Evolutionary conservation across 768 basidiomycete species (phyloP).

Genomic region (Mycena vitilis): DNA sequence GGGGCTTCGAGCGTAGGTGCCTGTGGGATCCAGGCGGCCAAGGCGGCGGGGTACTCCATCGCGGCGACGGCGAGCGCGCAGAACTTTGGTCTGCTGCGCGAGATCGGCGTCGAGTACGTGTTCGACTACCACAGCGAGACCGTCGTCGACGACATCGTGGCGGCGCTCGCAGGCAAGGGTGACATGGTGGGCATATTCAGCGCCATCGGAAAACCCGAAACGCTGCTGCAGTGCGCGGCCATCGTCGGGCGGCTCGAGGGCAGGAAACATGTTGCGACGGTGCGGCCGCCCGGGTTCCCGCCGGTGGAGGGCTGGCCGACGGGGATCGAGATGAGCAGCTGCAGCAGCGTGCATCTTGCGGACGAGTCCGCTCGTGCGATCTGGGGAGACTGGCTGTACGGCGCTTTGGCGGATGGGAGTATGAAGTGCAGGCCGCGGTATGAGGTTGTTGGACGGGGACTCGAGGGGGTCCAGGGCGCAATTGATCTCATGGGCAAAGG

Average conservation of each 20-base stretch:
- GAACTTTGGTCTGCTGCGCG: conserved; percentile 8
- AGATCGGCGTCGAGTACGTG: conserved; percentile 17
- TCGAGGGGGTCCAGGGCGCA: conserved; percentile 10
- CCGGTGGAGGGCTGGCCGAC: conserved; percentile 14
- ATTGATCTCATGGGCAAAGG: conserved; percentile 10
- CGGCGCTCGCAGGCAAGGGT: conserved; percentile 9
- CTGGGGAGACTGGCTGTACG: conserved; percentile 5
- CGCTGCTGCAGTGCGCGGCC: neutral
- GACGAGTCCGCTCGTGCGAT: conserved; percentile 1
- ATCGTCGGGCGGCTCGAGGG: neutral
- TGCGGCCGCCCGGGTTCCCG: conserved; percentile 2
- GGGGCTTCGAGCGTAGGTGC: conserved; percentile 1
- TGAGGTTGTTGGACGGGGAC: conserved; percentile 10
- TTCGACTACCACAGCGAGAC: conserved; percentile 9
- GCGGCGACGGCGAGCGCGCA: conserved; percentile 3
- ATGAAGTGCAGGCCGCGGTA: conserved; percentile 19
- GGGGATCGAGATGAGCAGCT: conserved; percentile 7
- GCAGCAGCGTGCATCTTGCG: neutral
- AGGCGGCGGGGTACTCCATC: conserved; percentile 6
- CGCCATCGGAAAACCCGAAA: neutral
- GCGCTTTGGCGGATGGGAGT: conserved; percentile 19
- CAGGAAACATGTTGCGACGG: conserved; percentile 2
- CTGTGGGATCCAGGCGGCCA: neutral
- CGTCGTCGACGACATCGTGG: conserved; percentile 19
- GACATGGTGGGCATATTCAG: neutral